Percentiles rank a stretch among this genome's conserved stretches.
phyloP scores from a whole-genome alignment of 306 rosid genomes.

The Coriaria nepalensis region DNA sequence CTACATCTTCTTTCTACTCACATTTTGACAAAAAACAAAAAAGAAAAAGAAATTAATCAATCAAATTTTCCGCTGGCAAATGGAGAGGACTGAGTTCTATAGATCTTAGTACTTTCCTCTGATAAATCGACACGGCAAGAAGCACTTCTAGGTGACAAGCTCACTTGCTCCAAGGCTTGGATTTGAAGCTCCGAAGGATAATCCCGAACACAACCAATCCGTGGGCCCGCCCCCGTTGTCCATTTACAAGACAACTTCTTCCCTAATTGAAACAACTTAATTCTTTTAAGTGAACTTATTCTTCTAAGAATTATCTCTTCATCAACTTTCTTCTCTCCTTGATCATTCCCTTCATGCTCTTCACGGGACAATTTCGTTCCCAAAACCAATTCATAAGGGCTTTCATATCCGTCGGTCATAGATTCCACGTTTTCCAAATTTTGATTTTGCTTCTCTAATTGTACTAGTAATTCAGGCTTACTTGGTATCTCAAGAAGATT shows the following conservation, averaged over 20 bases:
- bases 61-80: no score
- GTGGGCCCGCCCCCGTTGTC: conserved; percentile 98
- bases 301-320: conserved; percentile 62
- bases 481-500: conserved; percentile 49
- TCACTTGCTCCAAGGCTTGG: conserved; percentile 76
- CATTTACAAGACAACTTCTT: conserved; percentile 88
- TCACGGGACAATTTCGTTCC: conserved; percentile 1
- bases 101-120: no score
- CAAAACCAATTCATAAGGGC: no score
- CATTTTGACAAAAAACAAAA: no score
- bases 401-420: no score
- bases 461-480: conserved; percentile 17
- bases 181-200: conserved; percentile 81
- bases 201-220: conserved; percentile 85
- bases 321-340: conserved; percentile 39
- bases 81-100: no score
- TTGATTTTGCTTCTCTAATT: conserved; percentile 23
- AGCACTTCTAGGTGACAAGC: conserved; percentile 65
- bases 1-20: no score
- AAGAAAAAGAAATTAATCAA: no score
- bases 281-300: conserved; percentile 67
- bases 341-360: conserved; percentile 20
- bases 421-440: no score
- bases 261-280: conserved; percentile 72
- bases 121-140: conserved; percentile 4